Evolutionary conservation across 140 eudicot species (phyloP).

Genomic region (Ambrosia hybrid): DNA sequence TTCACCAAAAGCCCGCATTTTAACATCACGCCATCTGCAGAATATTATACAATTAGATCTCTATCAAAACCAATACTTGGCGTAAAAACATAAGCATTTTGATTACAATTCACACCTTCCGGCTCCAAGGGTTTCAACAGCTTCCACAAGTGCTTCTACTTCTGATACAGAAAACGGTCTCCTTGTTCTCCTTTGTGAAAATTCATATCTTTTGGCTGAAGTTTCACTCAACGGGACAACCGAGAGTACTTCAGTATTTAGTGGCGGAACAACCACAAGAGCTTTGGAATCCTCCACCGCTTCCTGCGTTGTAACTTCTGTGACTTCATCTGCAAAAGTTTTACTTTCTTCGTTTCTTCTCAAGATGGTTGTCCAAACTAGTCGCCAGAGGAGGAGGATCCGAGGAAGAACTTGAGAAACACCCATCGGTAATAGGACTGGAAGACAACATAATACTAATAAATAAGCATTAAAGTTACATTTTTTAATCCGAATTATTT

Average conservation of each 20-base stretch:
- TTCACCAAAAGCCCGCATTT: conserved; percentile 77
- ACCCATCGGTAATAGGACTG: conserved; percentile 42
- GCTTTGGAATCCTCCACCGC: conserved; percentile 60
- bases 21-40: conserved; percentile 97
- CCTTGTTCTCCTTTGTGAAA: conserved; percentile 83
- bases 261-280: conserved; percentile 55
- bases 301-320: conserved; percentile 36
- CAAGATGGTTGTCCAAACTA: conserved; percentile 44
- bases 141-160: conserved; percentile 97
- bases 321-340: conserved; percentile 37
- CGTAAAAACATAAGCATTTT: not conserved
- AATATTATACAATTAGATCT: conserved; percentile 12
- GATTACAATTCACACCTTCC: conserved; percentile 58
- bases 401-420: conserved; percentile 36
- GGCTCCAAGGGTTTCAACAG: conserved; percentile 96
- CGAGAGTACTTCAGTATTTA: conserved; percentile 53
- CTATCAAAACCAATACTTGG: not conserved
- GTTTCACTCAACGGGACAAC: conserved; percentile 60
- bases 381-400: conserved; percentile 31
- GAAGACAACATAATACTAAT: not conserved
- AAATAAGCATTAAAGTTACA: not conserved
- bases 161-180: conserved; percentile 90
- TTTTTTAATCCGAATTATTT: not conserved
- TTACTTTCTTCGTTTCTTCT: conserved; percentile 25
- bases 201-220: conserved; percentile 54